Conservation (phyloP, 1,284 basidiomycete species). For the Leccinum insolens region DNA sequence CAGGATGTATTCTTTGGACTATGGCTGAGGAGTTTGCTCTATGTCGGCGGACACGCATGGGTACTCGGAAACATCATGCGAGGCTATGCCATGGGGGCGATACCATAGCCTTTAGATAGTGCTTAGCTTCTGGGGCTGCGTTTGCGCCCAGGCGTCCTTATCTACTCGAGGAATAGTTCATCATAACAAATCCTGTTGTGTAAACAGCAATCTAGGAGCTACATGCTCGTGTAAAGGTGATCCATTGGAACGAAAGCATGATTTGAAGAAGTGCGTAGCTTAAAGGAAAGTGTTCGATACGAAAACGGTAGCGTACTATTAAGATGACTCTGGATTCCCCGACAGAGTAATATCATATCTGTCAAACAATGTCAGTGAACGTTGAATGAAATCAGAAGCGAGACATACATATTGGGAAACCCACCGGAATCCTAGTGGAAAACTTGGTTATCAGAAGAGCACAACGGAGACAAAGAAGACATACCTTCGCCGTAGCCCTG, state of each 20-base stretch:
- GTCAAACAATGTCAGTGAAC: slow-evolving; percentile 18
- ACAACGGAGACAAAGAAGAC: slow-evolving; percentile 18
- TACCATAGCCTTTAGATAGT: background rate
- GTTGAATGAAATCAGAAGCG: background rate
- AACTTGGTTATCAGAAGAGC: slow-evolving; percentile 7
- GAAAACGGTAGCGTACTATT: slow-evolving; percentile 29
- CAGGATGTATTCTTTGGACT: slow-evolving; percentile 70
- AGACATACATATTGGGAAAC: slow-evolving; percentile 89
- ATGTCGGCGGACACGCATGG: slow-evolving; percentile 78
- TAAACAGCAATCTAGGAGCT: slow-evolving; percentile 30
- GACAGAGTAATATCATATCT: slow-evolving; percentile 32
- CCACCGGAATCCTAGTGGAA: slow-evolving; percentile 88
- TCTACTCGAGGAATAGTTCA: background rate
- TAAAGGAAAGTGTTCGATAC: slow-evolving; percentile 12
- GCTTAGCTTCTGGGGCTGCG: background rate
- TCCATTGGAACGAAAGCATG: slow-evolving; percentile 22
- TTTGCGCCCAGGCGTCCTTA: background rate
- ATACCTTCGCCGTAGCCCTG: slow-evolving; percentile 97
- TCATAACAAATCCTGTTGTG: slow-evolving; percentile 7
- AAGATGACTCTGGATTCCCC: slow-evolving; percentile 8
- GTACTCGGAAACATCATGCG: slow-evolving; percentile 69
- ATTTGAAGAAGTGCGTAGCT: slow-evolving; percentile 14
- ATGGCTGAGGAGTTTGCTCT: slow-evolving; percentile 79
- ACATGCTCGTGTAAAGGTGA: slow-evolving; percentile 15
- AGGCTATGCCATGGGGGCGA: slow-evolving; percentile 40